phyloP scores from a whole-genome alignment of 2,329 filamentous ascomycete species.

The Cadophora sp. region DNA sequence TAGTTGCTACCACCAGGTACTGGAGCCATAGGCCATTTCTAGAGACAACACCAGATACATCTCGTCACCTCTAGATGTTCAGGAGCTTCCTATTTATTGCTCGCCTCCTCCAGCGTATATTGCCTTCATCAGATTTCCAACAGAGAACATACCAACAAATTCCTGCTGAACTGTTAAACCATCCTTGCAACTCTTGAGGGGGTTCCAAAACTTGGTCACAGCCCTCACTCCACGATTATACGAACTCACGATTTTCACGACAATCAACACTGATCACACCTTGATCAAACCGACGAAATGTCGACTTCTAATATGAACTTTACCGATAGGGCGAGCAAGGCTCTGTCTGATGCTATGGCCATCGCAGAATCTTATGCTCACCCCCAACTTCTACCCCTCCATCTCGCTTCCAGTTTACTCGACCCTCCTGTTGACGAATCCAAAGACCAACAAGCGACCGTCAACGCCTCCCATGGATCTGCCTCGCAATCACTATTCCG shows the following conservation, averaged over 20 bases:
- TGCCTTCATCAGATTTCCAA: not conserved
- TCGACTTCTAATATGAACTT: constrained; percentile 80
- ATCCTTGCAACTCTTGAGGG: not conserved
- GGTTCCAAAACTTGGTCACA: constrained; percentile 2
- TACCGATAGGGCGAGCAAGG: constrained; percentile 90
- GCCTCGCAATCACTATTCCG: constrained; percentile 80
- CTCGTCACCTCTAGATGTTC: constrained; percentile 19
- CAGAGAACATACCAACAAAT: not conserved
- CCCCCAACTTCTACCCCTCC: constrained; percentile 87
- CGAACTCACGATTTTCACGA: constrained; percentile 13
- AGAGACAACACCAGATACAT: constrained; percentile 23
- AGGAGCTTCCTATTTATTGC: constrained; percentile 1
- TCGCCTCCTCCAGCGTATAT: not conserved
- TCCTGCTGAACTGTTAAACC: too few species aligned
- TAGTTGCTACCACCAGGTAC: constrained; percentile 5
- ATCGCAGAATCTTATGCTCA: constrained; percentile 91
- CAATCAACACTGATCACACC: constrained; percentile 36
- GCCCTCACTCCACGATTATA: constrained; percentile 13
- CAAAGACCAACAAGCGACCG: constrained; percentile 76
- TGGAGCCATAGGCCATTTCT: constrained; percentile 6
- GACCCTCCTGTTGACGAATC: constrained; percentile 77
- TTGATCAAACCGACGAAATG: constrained; percentile 57
- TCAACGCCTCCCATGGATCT: constrained; percentile 68
- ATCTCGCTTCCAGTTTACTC: constrained; percentile 84
- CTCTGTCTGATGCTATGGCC: constrained; percentile 85